Conservation (phyloP, 768 basidiomycete genomes). For the Pulveroboletus ravenelii region DNA sequence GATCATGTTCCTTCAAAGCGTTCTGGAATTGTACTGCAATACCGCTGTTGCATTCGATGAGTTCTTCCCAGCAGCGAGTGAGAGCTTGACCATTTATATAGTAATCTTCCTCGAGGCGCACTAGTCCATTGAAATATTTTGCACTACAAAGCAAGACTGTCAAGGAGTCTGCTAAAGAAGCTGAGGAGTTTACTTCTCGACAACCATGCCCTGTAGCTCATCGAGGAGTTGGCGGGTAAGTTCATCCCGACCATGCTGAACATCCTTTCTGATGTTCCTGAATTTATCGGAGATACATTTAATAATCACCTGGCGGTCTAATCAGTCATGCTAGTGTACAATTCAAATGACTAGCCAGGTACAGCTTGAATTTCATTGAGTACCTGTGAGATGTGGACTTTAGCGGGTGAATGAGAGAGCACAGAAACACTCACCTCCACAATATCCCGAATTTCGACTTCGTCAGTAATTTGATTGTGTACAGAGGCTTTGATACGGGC, state of each 20-base stretch:
- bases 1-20: slow-evolving; percentile 46
- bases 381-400: slow-evolving; percentile 31
- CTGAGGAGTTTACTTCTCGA: slow-evolving; percentile 20
- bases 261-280: slow-evolving; percentile 41
- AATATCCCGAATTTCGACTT: slow-evolving; percentile 33
- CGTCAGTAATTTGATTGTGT: slow-evolving; percentile 1
- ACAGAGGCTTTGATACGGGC: neutral
- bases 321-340: slow-evolving; percentile 13
- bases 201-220: slow-evolving; percentile 41
- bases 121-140: slow-evolving; percentile 47
- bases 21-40: slow-evolving; percentile 33
- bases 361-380: slow-evolving; percentile 49
- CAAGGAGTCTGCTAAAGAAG: neutral
- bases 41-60: slow-evolving; percentile 37
- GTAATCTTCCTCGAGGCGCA: slow-evolving; percentile 55
- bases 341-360: neutral
- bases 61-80: slow-evolving; percentile 38
- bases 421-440: slow-evolving; percentile 34
- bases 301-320: slow-evolving; percentile 40
- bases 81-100: slow-evolving; percentile 39
- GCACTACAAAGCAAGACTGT: slow-evolving; percentile 33
- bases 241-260: slow-evolving; percentile 40
- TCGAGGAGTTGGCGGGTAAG: slow-evolving; percentile 44
- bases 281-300: slow-evolving; percentile 45
- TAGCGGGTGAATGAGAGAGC: neutral